Conservation (phyloP, 2,329 filamentous ascomycete genomes). For the Pseudogymnoascus sp. region DNA sequence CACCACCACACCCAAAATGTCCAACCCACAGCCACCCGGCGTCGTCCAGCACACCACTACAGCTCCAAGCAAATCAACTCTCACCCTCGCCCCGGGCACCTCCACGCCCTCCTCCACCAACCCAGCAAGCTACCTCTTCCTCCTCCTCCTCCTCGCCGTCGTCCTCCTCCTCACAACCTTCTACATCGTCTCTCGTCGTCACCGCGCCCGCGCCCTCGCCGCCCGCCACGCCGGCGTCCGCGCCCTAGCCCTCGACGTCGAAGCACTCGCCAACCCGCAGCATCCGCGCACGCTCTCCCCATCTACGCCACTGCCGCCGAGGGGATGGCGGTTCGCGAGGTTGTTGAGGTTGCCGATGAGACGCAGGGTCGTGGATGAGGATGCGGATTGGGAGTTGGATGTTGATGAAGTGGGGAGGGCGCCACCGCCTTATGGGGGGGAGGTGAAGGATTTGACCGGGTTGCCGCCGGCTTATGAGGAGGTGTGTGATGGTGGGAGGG, state of each 20-base stretch:
- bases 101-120: background rate
- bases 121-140: background rate
- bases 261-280: background rate
- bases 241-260: background rate
- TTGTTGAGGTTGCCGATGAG: background rate
- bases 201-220: background rate
- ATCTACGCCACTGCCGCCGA: background rate
- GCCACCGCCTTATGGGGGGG: background rate
- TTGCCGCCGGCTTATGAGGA: background rate
- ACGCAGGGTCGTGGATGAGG: background rate
- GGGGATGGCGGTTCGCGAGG: background rate
- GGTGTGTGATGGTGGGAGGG: background rate
- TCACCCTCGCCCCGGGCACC: background rate
- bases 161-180: background rate
- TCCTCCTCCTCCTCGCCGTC: background rate
- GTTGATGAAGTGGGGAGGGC: background rate
- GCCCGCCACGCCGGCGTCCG: background rate
- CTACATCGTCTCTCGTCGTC: background rate
- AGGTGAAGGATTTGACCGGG: background rate
- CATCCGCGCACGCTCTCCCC: background rate
- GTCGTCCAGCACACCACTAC: background rate
- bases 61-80: background rate
- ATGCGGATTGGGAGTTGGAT: conserved; percentile 7
- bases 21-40: background rate
- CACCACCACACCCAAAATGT: background rate